These are phyloP conservation scores for Vaccinium myrtillus DNA, from an alignment of 148 eudicot species.

Conservation along the genomic window DNA sequence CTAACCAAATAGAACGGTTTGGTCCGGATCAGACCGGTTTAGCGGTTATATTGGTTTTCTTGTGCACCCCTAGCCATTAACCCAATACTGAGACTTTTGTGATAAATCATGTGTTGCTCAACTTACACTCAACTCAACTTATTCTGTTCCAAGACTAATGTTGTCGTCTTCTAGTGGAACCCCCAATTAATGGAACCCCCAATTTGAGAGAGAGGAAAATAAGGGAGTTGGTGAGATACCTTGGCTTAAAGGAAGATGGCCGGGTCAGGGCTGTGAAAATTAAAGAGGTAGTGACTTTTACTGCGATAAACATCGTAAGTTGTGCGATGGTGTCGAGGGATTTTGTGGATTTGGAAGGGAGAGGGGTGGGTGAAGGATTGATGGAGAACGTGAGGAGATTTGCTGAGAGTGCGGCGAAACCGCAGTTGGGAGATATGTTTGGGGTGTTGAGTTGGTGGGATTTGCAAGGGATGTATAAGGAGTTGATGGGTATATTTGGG, in stretches of 20 bases:
- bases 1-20: too few species aligned
- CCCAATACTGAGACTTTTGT: too few species aligned
- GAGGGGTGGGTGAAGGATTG: neutral
- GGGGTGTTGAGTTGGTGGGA: neutral
- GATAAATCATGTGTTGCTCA: too few species aligned
- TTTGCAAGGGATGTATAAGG: constrained; percentile 4
- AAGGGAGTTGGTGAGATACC: neutral
- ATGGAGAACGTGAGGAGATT: neutral
- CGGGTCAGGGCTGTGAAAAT: neutral
- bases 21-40: too few species aligned
- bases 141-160: too few species aligned
- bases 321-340: neutral
- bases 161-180: too few species aligned
- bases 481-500: neutral
- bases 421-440: neutral
- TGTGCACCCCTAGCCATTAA: too few species aligned
- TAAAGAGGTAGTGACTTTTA: neutral
- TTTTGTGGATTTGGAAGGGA: neutral
- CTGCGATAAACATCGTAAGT: neutral
- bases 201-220: constrained; percentile 16
- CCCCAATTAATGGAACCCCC: too few species aligned
- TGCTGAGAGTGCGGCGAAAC: neutral
- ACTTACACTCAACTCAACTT: too few species aligned
- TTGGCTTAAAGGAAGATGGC: neutral
- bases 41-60: too few species aligned